phyloP scores from a whole-genome alignment of 2,329 filamentous ascomycete genomes.

The Botrytis deweyae region DNA sequence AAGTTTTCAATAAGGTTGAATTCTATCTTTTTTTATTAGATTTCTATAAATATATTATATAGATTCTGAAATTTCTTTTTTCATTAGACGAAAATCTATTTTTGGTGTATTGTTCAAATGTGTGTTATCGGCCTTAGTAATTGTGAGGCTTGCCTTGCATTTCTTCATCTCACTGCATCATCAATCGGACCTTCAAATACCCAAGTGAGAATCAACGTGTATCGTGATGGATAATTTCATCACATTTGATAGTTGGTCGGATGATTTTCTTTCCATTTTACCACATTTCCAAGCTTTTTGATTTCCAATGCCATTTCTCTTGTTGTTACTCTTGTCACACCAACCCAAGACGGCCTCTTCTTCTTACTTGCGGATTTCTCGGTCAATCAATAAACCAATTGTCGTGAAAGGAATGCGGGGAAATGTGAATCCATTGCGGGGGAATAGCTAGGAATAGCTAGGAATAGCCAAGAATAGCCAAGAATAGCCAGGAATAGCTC shows the following conservation, averaged over 20 bases:
- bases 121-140: no score
- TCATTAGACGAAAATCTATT: no score
- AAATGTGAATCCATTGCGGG: conserved; percentile 5
- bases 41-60: no score
- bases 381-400: neutral
- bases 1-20: no score
- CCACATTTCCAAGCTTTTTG: neutral
- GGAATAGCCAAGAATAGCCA: neutral
- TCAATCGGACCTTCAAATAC: conserved; percentile 6
- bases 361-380: neutral
- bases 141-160: conserved; percentile 7
- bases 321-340: neutral
- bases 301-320: neutral
- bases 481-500: neutral
- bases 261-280: neutral
- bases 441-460: neutral
- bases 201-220: neutral
- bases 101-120: no score
- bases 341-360: neutral
- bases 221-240: neutral
- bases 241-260: neutral
- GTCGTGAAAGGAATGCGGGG: conserved; percentile 10
- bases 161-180: conserved; percentile 12
- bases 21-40: no score
- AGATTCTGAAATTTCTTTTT: no score